Evolutionary conservation across 805 yeast genomes (phyloP), one percentile per base, ranked within the genome.

Genomic region (Grigorovia jiainica): DNA sequence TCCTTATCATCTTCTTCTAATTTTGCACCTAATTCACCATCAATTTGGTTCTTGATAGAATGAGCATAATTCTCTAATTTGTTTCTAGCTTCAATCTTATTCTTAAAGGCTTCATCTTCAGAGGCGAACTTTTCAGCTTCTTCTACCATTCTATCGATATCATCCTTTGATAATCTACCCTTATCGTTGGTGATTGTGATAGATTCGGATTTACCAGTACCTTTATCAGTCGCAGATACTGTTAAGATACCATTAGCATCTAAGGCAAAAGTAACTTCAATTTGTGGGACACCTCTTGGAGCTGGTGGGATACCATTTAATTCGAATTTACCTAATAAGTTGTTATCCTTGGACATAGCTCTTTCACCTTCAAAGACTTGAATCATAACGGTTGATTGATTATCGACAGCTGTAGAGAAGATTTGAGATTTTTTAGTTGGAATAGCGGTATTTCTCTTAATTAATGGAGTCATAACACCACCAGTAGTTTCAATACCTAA

Each of bases 261-360:
- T 61, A 89, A 72, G 64, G 89, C 97, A 65, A 89, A 89, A 60
- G 96, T 89, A 53, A 89, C 97, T 78, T 89, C 97, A 57, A 89
- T 83, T 74, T 87, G 95, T 64, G 97, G 97, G 54, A 84, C 92
- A 78, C 97, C 97, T 75, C 96, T 87, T 72, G 96, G 96, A 39
- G 96, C 95, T 58, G 97, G 96, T 63, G 97, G 97, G 53, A 89
- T 89, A 68, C 96, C 96, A 53, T 92, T 72, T 59, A 89, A 79
- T 74, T 89, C 96, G 71, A 89, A 89, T 74, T 87, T 89, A 76
- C 97, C 97, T 61, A 89, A 80, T 66, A 87, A 70, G 72, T 87
- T 89, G 76, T 87, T 87, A 69, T 87, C 96, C 73, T 82, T 87
- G 41, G 92, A 89, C 73, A 83, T 74, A 11, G 95, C 84, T 72